A percentile compares a stretch with the other conserved stretches of the same genome.
Conservation (phyloP, 108 stramenopile genomes). For the Mayamaea pseudoterrestris region DNA sequence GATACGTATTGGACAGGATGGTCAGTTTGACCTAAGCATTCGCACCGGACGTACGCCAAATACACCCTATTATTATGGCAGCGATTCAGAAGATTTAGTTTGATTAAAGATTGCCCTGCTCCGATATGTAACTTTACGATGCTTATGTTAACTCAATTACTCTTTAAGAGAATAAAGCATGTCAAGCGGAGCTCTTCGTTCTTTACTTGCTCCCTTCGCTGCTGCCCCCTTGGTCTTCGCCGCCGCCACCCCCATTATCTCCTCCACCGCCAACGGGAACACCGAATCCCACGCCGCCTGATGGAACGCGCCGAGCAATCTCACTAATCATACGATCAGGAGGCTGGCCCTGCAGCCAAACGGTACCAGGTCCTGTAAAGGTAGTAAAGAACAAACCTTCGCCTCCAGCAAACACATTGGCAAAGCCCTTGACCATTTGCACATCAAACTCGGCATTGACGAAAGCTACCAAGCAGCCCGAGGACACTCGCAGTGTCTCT, state of each 20-base stretch:
- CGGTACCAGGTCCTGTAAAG: conserved; percentile 80
- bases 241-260: conserved; percentile 9
- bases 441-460: conserved; percentile 27
- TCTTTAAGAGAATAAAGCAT: too few relatives aligned
- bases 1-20: too few relatives aligned
- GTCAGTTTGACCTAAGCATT: too few relatives aligned
- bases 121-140: too few relatives aligned
- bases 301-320: conserved; percentile 75
- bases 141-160: too few relatives aligned
- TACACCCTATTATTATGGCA: too few relatives aligned
- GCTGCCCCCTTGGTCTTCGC: neutral
- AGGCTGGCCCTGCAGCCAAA: conserved; percentile 83
- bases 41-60: too few relatives aligned
- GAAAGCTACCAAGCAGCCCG: conserved; percentile 80
- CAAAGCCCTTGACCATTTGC: conserved; percentile 69
- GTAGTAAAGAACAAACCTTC: conserved; percentile 89
- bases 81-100: too few relatives aligned
- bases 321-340: conserved; percentile 73
- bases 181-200: too few relatives aligned
- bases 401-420: conserved; percentile 86
- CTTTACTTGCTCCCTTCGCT: too few relatives aligned
- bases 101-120: too few relatives aligned
- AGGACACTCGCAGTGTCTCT: conserved; percentile 72
- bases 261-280: conserved; percentile 42
- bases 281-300: conserved; percentile 63